Percentiles rank a stretch among this genome's conserved stretches.
phyloP scores from a whole-genome alignment of 306 rosid species.

The Rosa lucieae region DNA sequence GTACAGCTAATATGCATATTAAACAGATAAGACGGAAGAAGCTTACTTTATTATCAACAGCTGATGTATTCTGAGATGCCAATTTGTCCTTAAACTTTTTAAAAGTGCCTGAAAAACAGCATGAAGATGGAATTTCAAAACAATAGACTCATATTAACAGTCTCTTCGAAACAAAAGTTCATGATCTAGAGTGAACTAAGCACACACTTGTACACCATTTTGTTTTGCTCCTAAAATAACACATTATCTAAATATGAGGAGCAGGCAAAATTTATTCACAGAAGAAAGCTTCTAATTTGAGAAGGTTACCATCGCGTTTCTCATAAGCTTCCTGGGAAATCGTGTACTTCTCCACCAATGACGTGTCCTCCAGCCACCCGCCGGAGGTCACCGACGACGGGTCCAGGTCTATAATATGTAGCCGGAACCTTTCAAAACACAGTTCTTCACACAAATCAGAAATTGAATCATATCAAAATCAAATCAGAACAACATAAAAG shows the following conservation, averaged over 20 bases:
- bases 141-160: not conserved
- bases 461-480: not conserved
- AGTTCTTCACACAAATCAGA: conserved; percentile 15
- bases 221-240: not conserved
- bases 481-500: not conserved
- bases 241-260: not conserved
- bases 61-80: conserved; percentile 52
- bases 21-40: conserved; percentile 3
- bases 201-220: not conserved
- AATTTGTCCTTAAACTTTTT: conserved; percentile 78
- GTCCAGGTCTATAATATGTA: conserved; percentile 79
- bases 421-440: conserved; percentile 52
- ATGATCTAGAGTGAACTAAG: not conserved
- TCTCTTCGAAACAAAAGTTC: not conserved
- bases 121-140: not conserved
- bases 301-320: conserved; percentile 62
- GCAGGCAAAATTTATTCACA: not conserved
- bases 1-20: not conserved
- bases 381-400: conserved; percentile 89
- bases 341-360: conserved; percentile 76
- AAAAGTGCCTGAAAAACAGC: conserved; percentile 60
- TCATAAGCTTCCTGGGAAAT: conserved; percentile 84
- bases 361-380: conserved; percentile 97
- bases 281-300: not conserved
- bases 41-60: conserved; percentile 60